These are phyloP conservation scores for Clitopilus passeckerianus DNA, from an alignment of 768 basidiomycete genomes.

Conservation along the genomic window DNA sequence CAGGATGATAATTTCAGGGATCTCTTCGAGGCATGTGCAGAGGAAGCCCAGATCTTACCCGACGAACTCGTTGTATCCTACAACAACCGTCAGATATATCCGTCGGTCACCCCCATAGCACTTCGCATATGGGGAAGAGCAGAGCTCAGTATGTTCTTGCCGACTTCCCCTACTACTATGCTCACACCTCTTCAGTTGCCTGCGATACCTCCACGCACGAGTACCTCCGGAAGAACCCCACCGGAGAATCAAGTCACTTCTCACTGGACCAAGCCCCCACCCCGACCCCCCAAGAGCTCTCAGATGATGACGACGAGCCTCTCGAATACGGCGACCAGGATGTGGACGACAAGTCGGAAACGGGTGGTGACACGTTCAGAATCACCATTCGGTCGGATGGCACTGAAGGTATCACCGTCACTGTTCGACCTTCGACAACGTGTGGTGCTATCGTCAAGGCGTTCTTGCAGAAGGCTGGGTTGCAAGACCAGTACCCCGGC, in stretches of 20 bases:
- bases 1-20: constrained; percentile 64
- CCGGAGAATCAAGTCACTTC: constrained; percentile 4
- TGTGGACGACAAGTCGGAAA: constrained; percentile 36
- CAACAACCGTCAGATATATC: constrained; percentile 58
- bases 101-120: constrained; percentile 62
- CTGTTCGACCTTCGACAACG: constrained; percentile 69
- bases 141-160: constrained; percentile 46
- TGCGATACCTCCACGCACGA: constrained; percentile 61
- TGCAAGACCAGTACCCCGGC: constrained; percentile 48
- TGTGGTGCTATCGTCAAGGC: constrained; percentile 74
- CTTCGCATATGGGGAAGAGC: constrained; percentile 66
- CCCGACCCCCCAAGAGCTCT: constrained; percentile 4
- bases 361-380: constrained; percentile 55
- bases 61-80: constrained; percentile 57
- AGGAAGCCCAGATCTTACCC: constrained; percentile 46
- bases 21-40: constrained; percentile 63
- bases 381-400: constrained; percentile 56
- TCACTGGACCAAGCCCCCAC: constrained; percentile 1
- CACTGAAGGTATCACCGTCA: constrained; percentile 55
- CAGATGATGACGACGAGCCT: constrained; percentile 8
- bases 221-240: constrained; percentile 42
- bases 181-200: constrained; percentile 33
- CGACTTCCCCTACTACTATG: not conserved
- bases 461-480: constrained; percentile 63
- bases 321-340: constrained; percentile 9